Evolutionary conservation across 116 monocot species (phyloP).

Genomic region (Thalassia testudinum): DNA sequence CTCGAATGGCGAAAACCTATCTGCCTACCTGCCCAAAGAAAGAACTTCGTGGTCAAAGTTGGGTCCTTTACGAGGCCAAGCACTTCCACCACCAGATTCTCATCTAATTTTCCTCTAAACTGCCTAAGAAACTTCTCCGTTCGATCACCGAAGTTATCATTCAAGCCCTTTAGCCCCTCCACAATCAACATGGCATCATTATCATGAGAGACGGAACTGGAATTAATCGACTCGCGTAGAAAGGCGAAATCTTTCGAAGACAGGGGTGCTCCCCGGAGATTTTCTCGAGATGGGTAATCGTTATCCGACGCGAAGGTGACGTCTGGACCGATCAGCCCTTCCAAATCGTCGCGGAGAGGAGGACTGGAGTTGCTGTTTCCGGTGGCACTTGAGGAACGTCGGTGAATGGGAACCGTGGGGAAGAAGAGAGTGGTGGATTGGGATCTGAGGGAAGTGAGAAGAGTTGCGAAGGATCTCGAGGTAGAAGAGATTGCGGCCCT

Average conservation of each 20-base stretch:
- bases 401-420: no score
- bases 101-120: constrained; percentile 46
- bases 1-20: constrained; percentile 65
- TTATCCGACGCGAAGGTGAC: constrained; percentile 3
- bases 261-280: not conserved
- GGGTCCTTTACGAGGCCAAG: constrained; percentile 30
- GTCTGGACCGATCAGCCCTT: constrained; percentile 30
- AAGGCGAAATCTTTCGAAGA: constrained; percentile 57
- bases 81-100: constrained; percentile 46
- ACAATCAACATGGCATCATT: constrained; percentile 40
- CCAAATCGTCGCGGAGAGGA: constrained; percentile 16
- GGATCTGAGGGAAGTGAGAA: no score
- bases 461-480: no score
- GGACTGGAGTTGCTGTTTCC: constrained; percentile 11
- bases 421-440: no score
- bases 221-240: constrained; percentile 23
- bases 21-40: constrained; percentile 80
- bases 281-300: constrained; percentile 2
- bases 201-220: constrained; percentile 10
- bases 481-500: no score
- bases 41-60: constrained; percentile 53
- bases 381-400: not conserved
- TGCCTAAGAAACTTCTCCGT: constrained; percentile 46
- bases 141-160: constrained; percentile 25
- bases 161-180: constrained; percentile 21